Evolutionary conservation across 345 rosid species (phyloP).

Genomic region (Citrus unshiu): DNA sequence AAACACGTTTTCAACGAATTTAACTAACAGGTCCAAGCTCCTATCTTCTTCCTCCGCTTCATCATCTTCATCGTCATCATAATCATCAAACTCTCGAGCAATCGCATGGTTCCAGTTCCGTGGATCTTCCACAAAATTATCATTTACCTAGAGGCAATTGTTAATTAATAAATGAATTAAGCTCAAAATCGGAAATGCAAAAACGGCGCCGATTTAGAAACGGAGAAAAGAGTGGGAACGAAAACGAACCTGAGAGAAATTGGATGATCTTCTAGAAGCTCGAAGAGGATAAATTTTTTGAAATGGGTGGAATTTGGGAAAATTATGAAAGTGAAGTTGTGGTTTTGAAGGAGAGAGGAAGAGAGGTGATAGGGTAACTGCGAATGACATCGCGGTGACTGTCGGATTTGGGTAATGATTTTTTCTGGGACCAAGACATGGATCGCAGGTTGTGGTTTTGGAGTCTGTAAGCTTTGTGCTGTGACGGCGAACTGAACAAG

Average conservation of each 20-base stretch:
- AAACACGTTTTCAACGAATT: constrained; percentile 66
- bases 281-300: constrained; percentile 10
- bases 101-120: constrained; percentile 76
- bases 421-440: background rate
- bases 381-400: constrained; percentile 25
- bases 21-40: constrained; percentile 80
- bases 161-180: no score
- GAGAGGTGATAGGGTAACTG: constrained; percentile 18
- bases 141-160: constrained; percentile 27
- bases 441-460: background rate
- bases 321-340: background rate
- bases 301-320: constrained; percentile 5
- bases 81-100: constrained; percentile 37
- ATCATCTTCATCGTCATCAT: constrained; percentile 48
- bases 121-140: constrained; percentile 38
- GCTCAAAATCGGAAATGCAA: background rate
- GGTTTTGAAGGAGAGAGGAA: background rate
- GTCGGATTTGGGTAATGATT: background rate
- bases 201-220: background rate
- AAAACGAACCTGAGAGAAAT: constrained; percentile 7
- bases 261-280: constrained; percentile 28
- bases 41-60: constrained; percentile 72
- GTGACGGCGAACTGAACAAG: background rate
- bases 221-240: background rate
- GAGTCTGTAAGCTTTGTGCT: background rate